Conservation (phyloP, 805 yeast species). For the Candida adriatica region DNA sequence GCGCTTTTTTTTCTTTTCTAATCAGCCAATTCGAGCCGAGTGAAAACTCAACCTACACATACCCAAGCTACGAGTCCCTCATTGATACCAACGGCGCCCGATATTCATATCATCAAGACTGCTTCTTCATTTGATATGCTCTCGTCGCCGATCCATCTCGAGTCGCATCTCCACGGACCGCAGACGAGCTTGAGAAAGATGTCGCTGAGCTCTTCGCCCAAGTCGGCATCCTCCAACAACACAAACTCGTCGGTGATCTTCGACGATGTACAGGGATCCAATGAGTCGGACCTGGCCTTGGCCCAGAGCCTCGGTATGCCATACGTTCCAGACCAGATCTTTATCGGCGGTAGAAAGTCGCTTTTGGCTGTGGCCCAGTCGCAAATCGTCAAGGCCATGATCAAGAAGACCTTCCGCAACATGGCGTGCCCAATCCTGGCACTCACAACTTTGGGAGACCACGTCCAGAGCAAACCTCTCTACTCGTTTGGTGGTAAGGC, state of each 20-base stretch:
- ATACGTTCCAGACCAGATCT: constrained; percentile 22
- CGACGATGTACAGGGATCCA: constrained; percentile 12
- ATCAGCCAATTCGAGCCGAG: constrained; percentile 19
- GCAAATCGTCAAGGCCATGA: constrained; percentile 57
- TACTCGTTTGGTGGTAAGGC: constrained; percentile 96
- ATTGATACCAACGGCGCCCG: no score
- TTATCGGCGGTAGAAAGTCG: constrained; percentile 86
- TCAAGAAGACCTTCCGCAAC: constrained; percentile 55
- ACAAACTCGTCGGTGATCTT: constrained; percentile 19
- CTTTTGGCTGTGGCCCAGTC: constrained; percentile 83
- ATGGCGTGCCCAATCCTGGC: constrained; percentile 72
- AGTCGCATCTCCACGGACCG: constrained; percentile 10
- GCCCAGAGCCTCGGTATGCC: constrained; percentile 13
- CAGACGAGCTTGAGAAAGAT: constrained; percentile 15
- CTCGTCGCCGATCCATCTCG: constrained; percentile 17
- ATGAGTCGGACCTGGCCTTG: constrained; percentile 6
- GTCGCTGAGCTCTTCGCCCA: constrained; percentile 11
- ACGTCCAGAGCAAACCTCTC: constrained; percentile 74
- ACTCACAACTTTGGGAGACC: constrained; percentile 84
- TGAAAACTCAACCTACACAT: no score
- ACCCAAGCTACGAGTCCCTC: no score
- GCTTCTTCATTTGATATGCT: constrained; percentile 14
- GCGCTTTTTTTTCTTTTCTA: constrained; percentile 6
- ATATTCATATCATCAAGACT: no score
- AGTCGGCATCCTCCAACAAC: constrained; percentile 9